Conservation (phyloP, 106 monocot genomes). For the Acorus gramineus region DNA sequence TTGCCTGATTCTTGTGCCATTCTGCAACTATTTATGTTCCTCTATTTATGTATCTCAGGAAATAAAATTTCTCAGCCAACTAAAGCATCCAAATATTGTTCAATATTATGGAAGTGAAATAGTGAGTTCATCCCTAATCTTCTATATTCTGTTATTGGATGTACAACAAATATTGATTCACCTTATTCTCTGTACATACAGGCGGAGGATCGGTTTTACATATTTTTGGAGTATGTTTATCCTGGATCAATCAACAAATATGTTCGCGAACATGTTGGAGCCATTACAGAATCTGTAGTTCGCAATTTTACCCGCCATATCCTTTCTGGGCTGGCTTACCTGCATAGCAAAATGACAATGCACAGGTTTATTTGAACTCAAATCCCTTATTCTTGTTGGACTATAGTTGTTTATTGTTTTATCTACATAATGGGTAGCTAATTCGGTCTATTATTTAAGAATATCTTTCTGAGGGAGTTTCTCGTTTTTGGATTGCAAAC, state of each 20-base stretch:
- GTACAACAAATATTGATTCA: not conserved
- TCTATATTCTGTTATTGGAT: conserved; percentile 4
- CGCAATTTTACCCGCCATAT: conserved; percentile 97
- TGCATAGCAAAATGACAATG: conserved; percentile 69
- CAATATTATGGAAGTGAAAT: conserved; percentile 94
- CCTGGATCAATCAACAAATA: conserved; percentile 96
- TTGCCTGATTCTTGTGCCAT: no score
- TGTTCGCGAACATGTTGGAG: conserved; percentile 70
- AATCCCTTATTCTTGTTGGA: not conserved
- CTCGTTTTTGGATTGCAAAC: no score
- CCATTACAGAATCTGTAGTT: conserved; percentile 92
- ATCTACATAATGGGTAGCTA: no score
- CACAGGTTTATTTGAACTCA: conserved; percentile 48
- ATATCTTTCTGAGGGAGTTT: no score
- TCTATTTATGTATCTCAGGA: conserved; percentile 33
- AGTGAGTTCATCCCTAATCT: conserved; percentile 25
- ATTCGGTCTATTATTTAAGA: no score
- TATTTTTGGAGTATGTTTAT: conserved; percentile 87
- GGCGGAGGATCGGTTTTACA: conserved; percentile 73
- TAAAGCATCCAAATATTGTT: conserved; percentile 93
- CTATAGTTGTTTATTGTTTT: not conserved
- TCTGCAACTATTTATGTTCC: no score
- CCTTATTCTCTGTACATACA: conserved; percentile 14
- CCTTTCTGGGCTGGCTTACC: conserved; percentile 69
- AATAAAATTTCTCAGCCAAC: conserved; percentile 85